phyloP scores from a whole-genome alignment of 495 filamentous ascomycete species.

The Aspergillus bridgeri region DNA sequence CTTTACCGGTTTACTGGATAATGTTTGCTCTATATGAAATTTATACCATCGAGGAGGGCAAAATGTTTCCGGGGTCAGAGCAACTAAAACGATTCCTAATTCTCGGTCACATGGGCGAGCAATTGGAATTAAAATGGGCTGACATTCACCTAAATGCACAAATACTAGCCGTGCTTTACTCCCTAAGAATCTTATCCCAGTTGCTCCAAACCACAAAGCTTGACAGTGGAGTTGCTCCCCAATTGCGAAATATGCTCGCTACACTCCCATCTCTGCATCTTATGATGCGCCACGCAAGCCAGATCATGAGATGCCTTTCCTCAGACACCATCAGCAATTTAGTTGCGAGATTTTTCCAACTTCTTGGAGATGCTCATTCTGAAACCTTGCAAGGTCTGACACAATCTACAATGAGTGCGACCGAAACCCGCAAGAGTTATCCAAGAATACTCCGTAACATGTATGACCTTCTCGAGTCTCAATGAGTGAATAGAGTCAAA shows the following conservation, averaged over 20 bases:
- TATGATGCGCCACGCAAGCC: slow-evolving; percentile 26
- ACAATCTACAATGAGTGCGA: background rate
- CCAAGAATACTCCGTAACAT: background rate
- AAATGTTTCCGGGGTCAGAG: slow-evolving; percentile 9
- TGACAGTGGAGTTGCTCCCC: slow-evolving; percentile 1
- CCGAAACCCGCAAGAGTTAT: background rate
- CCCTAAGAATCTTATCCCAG: slow-evolving; percentile 62
- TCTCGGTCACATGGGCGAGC: slow-evolving; percentile 23
- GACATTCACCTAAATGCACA: slow-evolving; percentile 63
- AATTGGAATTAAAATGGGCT: slow-evolving; percentile 47
- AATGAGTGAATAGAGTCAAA: background rate
- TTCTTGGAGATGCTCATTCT: background rate
- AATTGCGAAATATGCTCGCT: slow-evolving; percentile 15
- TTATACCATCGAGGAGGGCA: slow-evolving; percentile 11
- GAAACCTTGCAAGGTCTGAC: background rate
- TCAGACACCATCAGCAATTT: slow-evolving; percentile 2
- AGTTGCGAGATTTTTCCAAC: slow-evolving; percentile 14
- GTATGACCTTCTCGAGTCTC: background rate
- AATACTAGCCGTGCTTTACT: slow-evolving; percentile 60
- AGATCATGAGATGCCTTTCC: slow-evolving; percentile 8
- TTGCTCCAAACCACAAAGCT: slow-evolving; percentile 32
- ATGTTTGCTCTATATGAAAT: slow-evolving; percentile 36
- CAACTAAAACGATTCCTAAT: slow-evolving; percentile 25
- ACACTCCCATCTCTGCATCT: slow-evolving; percentile 32
- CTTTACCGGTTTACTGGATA: slow-evolving; percentile 29